Base-by-base conservation (phyloP, 305 asterid genomes). In the Solanum aculeatissimum region DNA sequence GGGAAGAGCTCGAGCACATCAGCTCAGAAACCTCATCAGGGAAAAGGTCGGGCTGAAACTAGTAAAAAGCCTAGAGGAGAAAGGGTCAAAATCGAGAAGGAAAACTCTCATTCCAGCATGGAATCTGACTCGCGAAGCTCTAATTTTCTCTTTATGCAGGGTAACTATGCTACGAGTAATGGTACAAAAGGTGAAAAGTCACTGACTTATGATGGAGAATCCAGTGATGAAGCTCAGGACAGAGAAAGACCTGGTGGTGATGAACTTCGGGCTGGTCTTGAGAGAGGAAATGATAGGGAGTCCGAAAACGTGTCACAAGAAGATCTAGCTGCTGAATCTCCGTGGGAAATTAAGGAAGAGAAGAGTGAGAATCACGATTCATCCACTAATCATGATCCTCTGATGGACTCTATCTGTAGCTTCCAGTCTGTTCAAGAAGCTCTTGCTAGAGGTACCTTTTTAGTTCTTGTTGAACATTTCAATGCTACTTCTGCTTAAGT, bases 61-160 rank as follows among this genome's bases (percentile, higher is more conserved):
- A 77, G 86, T 89, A 94, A 93, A 88, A 95, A 91, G 86, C 89
- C 89, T 86, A 91, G 92, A 89, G 97, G 95, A 63, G 93, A 90
- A 58, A 72, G 86, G 93, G 93, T 94, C 92, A 94, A 92, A 91
- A 92, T 92, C 88, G 96, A 94, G 95, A 94, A 92, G 91, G 93
- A 92, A 89, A 92, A 89, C 91, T 93, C 97, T 91, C 96, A 90
- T 90, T 95, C 98, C 94, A 94, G 98, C 89, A 66, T 93, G 93
- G 97, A 96, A 85, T 96, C 99, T 91, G 98, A 94, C 94, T 96
- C 93, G 85, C 91, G 87, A 88, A 93, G 92, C 91, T 90, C 90
- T 90, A 89, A 90, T 90, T 93, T 92, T 88, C 86, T 90, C 45
- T 92, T 89, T 88, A 60, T 87, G 91, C 94, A 89, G 93, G 97